Evolutionary conservation across 768 basidiomycete genomes (phyloP), one percentile per base, ranked within the genome.

Genomic region (Rubroboletus satanas): DNA sequence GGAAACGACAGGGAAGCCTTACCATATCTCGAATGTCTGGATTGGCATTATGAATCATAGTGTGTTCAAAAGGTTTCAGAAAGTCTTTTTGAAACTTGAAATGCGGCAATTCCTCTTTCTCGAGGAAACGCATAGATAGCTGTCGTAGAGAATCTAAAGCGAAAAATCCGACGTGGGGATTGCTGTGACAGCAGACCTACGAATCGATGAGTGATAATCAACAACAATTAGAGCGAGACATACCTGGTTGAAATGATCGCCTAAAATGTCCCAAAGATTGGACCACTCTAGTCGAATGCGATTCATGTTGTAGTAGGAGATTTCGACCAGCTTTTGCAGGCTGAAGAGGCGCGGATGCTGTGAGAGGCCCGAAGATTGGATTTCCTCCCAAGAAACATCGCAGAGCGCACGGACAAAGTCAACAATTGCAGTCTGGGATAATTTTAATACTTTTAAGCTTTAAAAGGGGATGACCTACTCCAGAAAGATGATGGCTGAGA

Each of bases 71-170:
- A 0, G 97, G 97, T 66, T 93, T 92, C 57, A 99, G 73, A 74
- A 99, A 99, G 69, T 99, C 96, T 73, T 98, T 99, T 66, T 99
- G 97, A 72, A 99, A 99, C 66, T 95, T 93, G 81, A 98, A 99
- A 74, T 98, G 94, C 2, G 94, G 84, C 56, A 99, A 69, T 71
- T 99, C 97, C 66, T 98, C 97, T 71, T 98, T 99, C 73, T 98
- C 97, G 64, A 99, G 79, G 73, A 99, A 99, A 36, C 97, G 87
- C 93, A 97, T 97, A 4, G 97, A 94, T 46, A 99, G 75, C 71
- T 99, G 97, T 18, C 97, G 86, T 11, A 99, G 80, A 5, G 97
- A 93, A 70, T 99, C 97, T 54, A 99, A 75, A 14, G 97, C 97
- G 65, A 99, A 98, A 75, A 95, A 93, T 43, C 89, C 91, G 50